Evolutionary conservation across 306 rosid species (phyloP), one percentile per base, ranked within the genome.

Genomic region (Adenanthera pavonina): DNA sequence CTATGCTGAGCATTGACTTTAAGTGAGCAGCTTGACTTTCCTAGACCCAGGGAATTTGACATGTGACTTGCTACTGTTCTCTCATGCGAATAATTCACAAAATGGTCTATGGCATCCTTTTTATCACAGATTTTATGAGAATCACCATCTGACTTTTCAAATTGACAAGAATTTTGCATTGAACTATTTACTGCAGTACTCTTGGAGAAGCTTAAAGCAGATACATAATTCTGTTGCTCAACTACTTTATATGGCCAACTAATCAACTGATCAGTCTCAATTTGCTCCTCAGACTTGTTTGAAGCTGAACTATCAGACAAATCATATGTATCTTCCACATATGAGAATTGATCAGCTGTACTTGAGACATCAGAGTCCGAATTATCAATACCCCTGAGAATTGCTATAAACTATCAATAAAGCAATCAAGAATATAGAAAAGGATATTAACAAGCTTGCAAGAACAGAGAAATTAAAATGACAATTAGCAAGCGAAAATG

Each of bases 281-380:
- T 65, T 84, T 87, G 86, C 79, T 88, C 97, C 83, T 87, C 97
- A 70, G 85, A 76, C 77, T 89, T 82, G 81, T 70, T 65, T 72
- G 87, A 84, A 78, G 86, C 87, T 62, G 89, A 88, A 85, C 85
- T 88, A 74, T 89, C 97, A 76, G 96, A 89, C 69, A 88, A 85
- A 80, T 79, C 89, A 20, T 64, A 81, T 15, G 72, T 49, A 76
- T 89, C 91, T 75, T 72, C 89, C 82, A 72, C 78, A 80, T 74
- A 74, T 71, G 84, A 84, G 80, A 81, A 56, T 54, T 82, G 87
- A 38, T 90, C 91, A 66, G 44, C 65, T 66, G 88, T 78, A 77
- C 89, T 84, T 72, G 94, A 93, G 78, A 82, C 91, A 56, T 88
- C 98, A 70, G 79, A 85, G 82, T 81, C 88, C 74, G 75, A 48